Evolutionary conservation across 2,329 filamentous ascomycete genomes (phyloP), one percentile per base, ranked within the genome.

Genomic region (Apiospora phragmitis): DNA sequence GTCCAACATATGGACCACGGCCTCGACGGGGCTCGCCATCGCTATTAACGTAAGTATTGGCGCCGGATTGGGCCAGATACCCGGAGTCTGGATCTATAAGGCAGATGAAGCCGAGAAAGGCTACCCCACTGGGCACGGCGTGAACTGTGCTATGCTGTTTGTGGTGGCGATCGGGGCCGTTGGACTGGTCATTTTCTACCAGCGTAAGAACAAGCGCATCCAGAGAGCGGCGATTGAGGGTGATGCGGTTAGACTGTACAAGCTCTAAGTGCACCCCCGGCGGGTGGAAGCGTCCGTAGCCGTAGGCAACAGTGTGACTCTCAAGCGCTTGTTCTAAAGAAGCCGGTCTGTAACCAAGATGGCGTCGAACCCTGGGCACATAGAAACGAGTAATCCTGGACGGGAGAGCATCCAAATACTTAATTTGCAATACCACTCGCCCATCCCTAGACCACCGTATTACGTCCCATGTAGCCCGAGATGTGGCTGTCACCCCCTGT

Each of bases 51-150:
- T 93, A 16, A 89, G 88, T 0, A 84, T 91, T n/a, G 85, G 85
- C 67, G 90, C 90, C 0, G 90, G 90, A 0, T 85, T 90, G 0
- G 91, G 91, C 0, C 91, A 93, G 78, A 93, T 93, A 51, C 86
- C 89, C 0, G 91, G 91, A 0, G 90, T 92, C 1, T 93, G 90
- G 90, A 92, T 92, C 71, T 93, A 93, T 80, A 91, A 90, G 76
- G 83, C 86, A 0, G 80, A 87, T 24, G 89, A 93, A 78, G 86
- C 85, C 26, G 80, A 81, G 38, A 79, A 73, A 7, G 91, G 91
- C 0, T 93, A 92, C 77, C 90, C 90, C 0, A 92, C 90, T 0
- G 91, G 91, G 0, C 90, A 93, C 77, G 92, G 89, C 88, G 87
- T 86, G 6, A 92, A 92, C 77, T 89, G 88, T 3, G 89, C 81